These are phyloP conservation scores for Chytriomyces hyalinus DNA, from an alignment of 192 early-diverging fungal species.

Conservation along the genomic window DNA sequence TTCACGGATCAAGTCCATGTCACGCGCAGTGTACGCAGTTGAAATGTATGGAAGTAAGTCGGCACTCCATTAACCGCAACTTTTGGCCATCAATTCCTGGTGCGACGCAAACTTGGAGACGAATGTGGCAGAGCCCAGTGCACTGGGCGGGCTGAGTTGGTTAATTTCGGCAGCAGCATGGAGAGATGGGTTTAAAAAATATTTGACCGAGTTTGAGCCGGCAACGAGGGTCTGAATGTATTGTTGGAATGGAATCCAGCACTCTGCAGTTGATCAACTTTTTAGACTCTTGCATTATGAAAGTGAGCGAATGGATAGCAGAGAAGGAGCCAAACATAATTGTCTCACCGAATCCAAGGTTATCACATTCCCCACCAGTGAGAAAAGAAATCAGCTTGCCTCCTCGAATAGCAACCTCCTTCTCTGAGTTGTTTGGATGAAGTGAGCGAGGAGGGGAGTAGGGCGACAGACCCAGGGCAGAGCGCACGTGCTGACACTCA, in stretches of 20 bases:
- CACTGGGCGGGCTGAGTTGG: not conserved
- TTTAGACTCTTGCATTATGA: too few relatives aligned
- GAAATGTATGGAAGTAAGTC: conserved; percentile 43
- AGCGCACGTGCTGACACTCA: too few relatives aligned
- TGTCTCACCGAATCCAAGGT: conserved; percentile 41
- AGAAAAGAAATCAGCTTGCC: conserved; percentile 25
- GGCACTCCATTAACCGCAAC: conserved; percentile 37
- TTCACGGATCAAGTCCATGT: conserved; percentile 51
- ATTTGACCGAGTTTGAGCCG: conserved; percentile 29
- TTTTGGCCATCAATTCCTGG: conserved; percentile 11
- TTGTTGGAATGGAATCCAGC: too few relatives aligned
- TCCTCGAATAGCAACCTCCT: conserved; percentile 20
- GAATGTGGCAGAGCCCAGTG: not conserved
- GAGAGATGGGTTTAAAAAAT: not conserved
- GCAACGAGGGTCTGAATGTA: conserved; percentile 46
- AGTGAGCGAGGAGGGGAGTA: too few relatives aligned
- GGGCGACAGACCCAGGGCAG: too few relatives aligned
- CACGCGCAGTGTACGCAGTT: conserved; percentile 48
- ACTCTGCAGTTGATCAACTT: too few relatives aligned
- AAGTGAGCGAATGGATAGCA: not conserved
- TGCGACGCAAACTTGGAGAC: not conserved
- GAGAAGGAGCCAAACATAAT: not conserved
- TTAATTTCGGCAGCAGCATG: conserved; percentile 2
- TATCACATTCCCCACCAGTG: conserved; percentile 40
- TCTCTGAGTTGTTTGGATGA: conserved; percentile 9